Evolutionary conservation across 1,284 basidiomycete genomes (phyloP), one percentile per base, ranked within the genome.

Genomic region (Hemileia vastatrix): DNA sequence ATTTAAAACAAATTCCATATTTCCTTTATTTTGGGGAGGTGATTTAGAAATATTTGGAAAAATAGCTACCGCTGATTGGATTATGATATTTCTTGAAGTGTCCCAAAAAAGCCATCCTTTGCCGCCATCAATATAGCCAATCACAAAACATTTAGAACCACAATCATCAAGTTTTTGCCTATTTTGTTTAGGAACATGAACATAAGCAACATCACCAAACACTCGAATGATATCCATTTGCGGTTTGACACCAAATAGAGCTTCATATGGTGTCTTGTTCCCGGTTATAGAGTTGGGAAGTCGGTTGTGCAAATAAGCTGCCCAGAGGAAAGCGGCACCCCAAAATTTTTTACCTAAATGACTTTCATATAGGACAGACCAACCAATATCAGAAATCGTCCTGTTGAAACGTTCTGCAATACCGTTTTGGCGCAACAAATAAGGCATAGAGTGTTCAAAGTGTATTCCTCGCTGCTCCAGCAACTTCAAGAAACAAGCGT

Each of bases 21-120:
- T n/a, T n/a, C n/a, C n/a, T n/a, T n/a, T n/a, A n/a, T n/a, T n/a
- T n/a, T n/a, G n/a, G n/a, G n/a, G n/a, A n/a, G n/a, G n/a, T n/a
- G n/a, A n/a, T n/a, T n/a, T n/a, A n/a, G n/a, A n/a, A n/a, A n/a
- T n/a, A n/a, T n/a, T n/a, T n/a, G n/a, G n/a, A n/a, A n/a, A n/a
- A n/a, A n/a, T n/a, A n/a, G n/a, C n/a, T n/a, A n/a, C n/a, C n/a
- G n/a, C n/a, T n/a, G n/a, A n/a, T n/a, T n/a, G n/a, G n/a, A n/a
- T n/a, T n/a, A n/a, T n/a, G n/a, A n/a, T n/a, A n/a, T n/a, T n/a
- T n/a, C n/a, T n/a, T n/a, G n/a, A n/a, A 13, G 27, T 18, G 15
- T 58, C 33, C 45, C 48, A 58, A 23, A 58, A 58, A 11, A 58
- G 4, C 47, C 45, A 58, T 1, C 47, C 47, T 6, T 24, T 45